phyloP scores from a whole-genome alignment of 208 protist genomes.

The Leptomonas seymouri region DNA sequence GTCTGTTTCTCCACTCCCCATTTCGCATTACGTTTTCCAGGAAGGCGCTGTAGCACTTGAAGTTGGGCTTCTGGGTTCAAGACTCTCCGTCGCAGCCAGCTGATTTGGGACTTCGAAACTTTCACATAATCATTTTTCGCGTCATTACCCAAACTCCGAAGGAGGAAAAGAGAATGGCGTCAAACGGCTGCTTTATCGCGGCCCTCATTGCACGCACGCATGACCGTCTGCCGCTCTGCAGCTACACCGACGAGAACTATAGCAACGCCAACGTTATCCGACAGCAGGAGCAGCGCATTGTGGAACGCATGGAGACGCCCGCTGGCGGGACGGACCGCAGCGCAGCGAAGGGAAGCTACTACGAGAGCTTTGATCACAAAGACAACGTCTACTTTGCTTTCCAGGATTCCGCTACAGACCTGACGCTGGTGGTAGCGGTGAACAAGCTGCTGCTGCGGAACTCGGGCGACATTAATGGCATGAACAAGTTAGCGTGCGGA shows the following conservation, averaged over 20 bases:
- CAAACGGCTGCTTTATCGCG: conserved; percentile 88
- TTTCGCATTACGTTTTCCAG: too few relatives aligned
- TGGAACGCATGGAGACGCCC: conserved; percentile 82
- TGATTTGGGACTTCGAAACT: too few relatives aligned
- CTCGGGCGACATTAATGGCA: conserved; percentile 67
- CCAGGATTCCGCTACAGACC: conserved; percentile 81
- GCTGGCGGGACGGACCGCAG: conserved; percentile 46
- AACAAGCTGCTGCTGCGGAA: conserved; percentile 91
- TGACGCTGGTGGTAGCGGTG: conserved; percentile 87
- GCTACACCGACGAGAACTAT: conserved; percentile 88
- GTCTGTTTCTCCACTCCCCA: too few relatives aligned
- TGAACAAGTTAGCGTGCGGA: conserved; percentile 83
- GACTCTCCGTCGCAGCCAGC: too few relatives aligned
- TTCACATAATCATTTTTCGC: too few relatives aligned
- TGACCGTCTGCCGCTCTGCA: conserved; percentile 83
- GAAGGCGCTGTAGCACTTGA: too few relatives aligned
- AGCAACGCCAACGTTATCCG: conserved; percentile 69
- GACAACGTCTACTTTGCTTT: conserved; percentile 92
- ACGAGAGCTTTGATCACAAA: conserved; percentile 91
- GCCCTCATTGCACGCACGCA: conserved; percentile 86
- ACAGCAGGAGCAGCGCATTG: conserved; percentile 86
- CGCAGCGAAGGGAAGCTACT: conserved; percentile 74
- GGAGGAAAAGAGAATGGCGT: conserved; percentile 49
- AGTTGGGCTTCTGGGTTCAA: too few relatives aligned
- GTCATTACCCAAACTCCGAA: too few relatives aligned